Evolutionary conservation across 1,139 yeast genomes (phyloP).

Genomic region (Saccharomycopsis phalli): DNA sequence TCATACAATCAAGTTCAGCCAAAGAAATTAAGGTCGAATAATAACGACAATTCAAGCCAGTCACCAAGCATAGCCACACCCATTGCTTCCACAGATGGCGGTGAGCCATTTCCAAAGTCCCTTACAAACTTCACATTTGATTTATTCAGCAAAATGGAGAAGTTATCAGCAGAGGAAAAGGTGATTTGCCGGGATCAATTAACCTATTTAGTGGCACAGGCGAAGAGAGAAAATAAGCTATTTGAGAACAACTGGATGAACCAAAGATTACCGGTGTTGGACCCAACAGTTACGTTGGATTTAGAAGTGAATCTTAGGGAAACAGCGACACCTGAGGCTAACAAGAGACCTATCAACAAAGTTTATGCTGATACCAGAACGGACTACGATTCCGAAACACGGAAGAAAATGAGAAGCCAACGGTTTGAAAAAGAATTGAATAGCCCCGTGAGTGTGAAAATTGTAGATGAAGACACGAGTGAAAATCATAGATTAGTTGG

Average conservation of each 20-base stretch:
- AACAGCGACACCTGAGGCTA: not conserved
- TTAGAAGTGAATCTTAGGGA: slow-evolving; percentile 14
- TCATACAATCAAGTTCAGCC: slow-evolving; percentile 8
- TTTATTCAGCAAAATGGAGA: slow-evolving; percentile 21
- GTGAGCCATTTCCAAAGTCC: not conserved
- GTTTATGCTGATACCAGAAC: not conserved
- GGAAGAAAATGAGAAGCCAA: slow-evolving; percentile 39
- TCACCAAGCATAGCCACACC: slow-evolving; percentile 2
- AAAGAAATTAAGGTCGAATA: slow-evolving; percentile 2
- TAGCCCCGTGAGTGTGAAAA: slow-evolving; percentile 20
- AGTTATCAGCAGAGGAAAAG: slow-evolving; percentile 25
- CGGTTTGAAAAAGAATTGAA: slow-evolving; percentile 41
- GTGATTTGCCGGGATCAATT: slow-evolving; percentile 37
- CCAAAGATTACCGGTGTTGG: slow-evolving; percentile 47
- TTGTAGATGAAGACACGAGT: slow-evolving; percentile 1
- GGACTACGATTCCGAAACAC: slow-evolving; percentile 28
- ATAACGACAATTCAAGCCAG: not conserved
- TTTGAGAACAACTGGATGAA: slow-evolving; percentile 52
- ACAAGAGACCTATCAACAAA: not conserved
- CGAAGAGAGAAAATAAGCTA: slow-evolving; percentile 38
- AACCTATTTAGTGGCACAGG: slow-evolving; percentile 40
- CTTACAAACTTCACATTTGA: slow-evolving; percentile 1
- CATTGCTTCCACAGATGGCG: too few relatives aligned
- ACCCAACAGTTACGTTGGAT: slow-evolving; percentile 20
- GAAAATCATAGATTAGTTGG: slow-evolving; percentile 50